Conservation (phyloP, 345 rosid genomes). For the Trapa bicornis region DNA sequence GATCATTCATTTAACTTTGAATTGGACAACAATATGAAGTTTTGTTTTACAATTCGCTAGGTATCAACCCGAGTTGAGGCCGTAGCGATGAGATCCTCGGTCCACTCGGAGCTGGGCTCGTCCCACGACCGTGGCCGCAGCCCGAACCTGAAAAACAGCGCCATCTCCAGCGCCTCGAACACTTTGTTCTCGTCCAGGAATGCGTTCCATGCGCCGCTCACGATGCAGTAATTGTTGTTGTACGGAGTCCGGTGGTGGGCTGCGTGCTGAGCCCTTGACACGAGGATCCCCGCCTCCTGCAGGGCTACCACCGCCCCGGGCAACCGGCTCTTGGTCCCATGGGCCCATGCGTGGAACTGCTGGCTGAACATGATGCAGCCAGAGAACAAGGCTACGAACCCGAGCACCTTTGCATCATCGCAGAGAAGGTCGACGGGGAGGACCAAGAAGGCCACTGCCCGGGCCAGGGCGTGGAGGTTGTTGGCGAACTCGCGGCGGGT, state of each 20-base stretch:
- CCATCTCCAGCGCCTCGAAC: conserved; percentile 74
- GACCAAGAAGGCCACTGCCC: conserved; percentile 37
- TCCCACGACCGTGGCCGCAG: conserved; percentile 76
- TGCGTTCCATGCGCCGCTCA: conserved; percentile 73
- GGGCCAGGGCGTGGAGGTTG: conserved; percentile 67
- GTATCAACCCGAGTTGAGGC: background rate
- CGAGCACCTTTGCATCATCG: conserved; percentile 33
- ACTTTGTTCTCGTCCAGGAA: conserved; percentile 46
- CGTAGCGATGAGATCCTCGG: conserved; percentile 25
- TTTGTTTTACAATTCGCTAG: background rate
- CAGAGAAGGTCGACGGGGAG: conserved; percentile 48
- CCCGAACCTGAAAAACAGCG: conserved; percentile 41
- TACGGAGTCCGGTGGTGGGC: conserved; percentile 74
- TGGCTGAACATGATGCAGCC: conserved; percentile 89
- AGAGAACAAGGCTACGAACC: conserved; percentile 43
- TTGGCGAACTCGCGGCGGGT: conserved; percentile 77
- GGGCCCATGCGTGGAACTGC: conserved; percentile 96
- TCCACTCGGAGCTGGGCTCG: conserved; percentile 59
- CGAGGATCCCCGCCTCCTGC: conserved; percentile 63
- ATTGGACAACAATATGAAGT: background rate
- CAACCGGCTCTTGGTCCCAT: conserved; percentile 72
- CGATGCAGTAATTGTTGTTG: conserved; percentile 79
- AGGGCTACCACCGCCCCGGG: conserved; percentile 47
- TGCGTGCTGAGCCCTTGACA: conserved; percentile 53
- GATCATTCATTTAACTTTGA: background rate